Evolutionary conservation across 2,329 filamentous ascomycete species (phyloP).

Genomic region (Fusarium sterilihyphosum): DNA sequence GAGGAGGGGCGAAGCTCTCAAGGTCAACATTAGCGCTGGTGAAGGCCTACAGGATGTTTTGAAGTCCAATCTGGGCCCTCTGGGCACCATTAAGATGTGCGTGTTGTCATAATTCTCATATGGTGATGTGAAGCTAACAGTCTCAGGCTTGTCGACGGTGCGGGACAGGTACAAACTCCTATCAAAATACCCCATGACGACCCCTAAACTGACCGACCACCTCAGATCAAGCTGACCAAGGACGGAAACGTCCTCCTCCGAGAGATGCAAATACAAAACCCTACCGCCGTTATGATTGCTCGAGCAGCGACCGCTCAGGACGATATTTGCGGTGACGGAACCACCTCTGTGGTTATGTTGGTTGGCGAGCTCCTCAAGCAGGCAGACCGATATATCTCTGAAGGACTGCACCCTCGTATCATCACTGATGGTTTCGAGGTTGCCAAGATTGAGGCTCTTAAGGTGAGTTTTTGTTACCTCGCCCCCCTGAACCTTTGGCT

Average conservation of each 20-base stretch:
- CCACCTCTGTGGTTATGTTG: slow-evolving; percentile 93
- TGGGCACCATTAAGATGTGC: slow-evolving; percentile 96
- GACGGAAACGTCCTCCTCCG: slow-evolving; percentile 89
- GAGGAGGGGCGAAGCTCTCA: slow-evolving; percentile 96
- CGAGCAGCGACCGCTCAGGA: slow-evolving; percentile 95
- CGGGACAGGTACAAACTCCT: slow-evolving; percentile 67
- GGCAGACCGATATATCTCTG: slow-evolving; percentile 93
- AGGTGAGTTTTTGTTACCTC: slow-evolving; percentile 60
- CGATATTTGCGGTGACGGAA: slow-evolving; percentile 97
- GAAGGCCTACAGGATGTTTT: slow-evolving; percentile 94
- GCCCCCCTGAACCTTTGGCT: not conserved
- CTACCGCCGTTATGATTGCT: slow-evolving; percentile 88
- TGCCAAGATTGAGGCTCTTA: slow-evolving; percentile 90
- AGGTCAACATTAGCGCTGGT: slow-evolving; percentile 96
- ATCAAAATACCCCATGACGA: slow-evolving; percentile 41
- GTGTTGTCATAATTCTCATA: slow-evolving; percentile 6
- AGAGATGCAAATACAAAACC: slow-evolving; percentile 96
- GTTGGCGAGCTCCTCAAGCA: slow-evolving; percentile 98
- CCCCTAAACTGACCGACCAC: slow-evolving; percentile 45
- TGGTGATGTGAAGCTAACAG: slow-evolving; percentile 41
- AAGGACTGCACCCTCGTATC: slow-evolving; percentile 95
- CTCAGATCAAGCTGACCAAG: slow-evolving; percentile 96
- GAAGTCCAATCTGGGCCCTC: slow-evolving; percentile 93
- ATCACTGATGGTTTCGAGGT: slow-evolving; percentile 98
- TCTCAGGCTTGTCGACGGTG: slow-evolving; percentile 72